Evolutionary conservation across 2,329 filamentous ascomycete species (phyloP).

Genomic region (Neofusicoccum laricinum): DNA sequence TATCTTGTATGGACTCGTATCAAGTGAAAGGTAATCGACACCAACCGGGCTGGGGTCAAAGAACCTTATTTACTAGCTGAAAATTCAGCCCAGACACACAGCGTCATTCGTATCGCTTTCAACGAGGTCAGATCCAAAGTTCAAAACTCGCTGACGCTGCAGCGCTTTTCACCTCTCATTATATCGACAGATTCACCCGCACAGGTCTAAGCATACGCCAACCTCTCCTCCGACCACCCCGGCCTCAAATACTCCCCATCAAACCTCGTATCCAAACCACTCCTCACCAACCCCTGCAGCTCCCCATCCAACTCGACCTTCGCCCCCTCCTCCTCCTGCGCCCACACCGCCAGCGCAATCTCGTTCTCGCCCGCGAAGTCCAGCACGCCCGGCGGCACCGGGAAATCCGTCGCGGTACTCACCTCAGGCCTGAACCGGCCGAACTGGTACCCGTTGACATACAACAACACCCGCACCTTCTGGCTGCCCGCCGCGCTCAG

Average conservation of each 20-base stretch:
- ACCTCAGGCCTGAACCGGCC: slow-evolving; percentile 59
- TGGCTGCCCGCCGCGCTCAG: slow-evolving; percentile 45
- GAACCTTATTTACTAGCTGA: no score
- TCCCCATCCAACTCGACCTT: slow-evolving; percentile 51
- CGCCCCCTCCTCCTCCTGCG: slow-evolving; percentile 52
- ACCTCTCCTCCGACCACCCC: slow-evolving; percentile 43
- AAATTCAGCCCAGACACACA: no score
- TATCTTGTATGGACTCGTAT: no score
- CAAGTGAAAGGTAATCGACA: no score
- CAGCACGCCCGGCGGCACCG: slow-evolving; percentile 58
- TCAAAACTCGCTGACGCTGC: no score
- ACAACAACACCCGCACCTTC: slow-evolving; percentile 55
- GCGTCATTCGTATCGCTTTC: no score
- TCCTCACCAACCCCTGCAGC: slow-evolving; percentile 53
- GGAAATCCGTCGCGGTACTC: slow-evolving; percentile 59
- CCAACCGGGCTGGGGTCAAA: no score
- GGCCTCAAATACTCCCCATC: slow-evolving; percentile 50
- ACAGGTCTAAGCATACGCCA: slow-evolving; percentile 28
- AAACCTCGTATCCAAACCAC: slow-evolving; percentile 52
- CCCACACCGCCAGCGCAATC: slow-evolving; percentile 59
- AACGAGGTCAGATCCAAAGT: no score
- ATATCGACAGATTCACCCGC: no score
- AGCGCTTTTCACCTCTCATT: no score
- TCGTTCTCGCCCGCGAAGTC: slow-evolving; percentile 59
- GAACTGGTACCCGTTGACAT: slow-evolving; percentile 64